phyloP scores from a whole-genome alignment of 2,329 filamentous ascomycete species.

The Fusarium ambrosium region DNA sequence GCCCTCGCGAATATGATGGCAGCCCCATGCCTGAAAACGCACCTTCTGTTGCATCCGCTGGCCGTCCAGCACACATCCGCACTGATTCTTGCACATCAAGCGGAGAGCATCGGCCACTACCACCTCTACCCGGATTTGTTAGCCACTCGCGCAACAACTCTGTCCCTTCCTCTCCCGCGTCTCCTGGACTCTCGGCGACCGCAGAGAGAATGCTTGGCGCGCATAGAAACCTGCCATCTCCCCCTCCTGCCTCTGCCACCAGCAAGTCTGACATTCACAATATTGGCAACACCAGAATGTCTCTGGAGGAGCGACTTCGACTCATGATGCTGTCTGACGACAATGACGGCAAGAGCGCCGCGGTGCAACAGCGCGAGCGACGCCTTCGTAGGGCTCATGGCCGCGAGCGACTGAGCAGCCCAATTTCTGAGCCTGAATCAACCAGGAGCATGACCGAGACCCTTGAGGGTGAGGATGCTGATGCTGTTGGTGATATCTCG shows the following conservation, averaged over 20 bases:
- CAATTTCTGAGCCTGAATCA: slow-evolving; percentile 55
- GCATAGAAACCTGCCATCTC: slow-evolving; percentile 78
- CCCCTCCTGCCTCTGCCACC: slow-evolving; percentile 73
- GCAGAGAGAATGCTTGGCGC: slow-evolving; percentile 78
- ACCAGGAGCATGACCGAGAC: slow-evolving; percentile 49
- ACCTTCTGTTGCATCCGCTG: slow-evolving; percentile 58
- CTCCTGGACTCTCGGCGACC: slow-evolving; percentile 75
- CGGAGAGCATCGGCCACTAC: slow-evolving; percentile 85
- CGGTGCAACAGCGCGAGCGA: slow-evolving; percentile 76
- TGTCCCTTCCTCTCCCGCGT: slow-evolving; percentile 66
- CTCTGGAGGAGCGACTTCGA: slow-evolving; percentile 86
- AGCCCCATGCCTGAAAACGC: slow-evolving; percentile 74
- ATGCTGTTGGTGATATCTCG: slow-evolving; percentile 71
- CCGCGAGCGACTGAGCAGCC: slow-evolving; percentile 64
- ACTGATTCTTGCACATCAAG: slow-evolving; percentile 83
- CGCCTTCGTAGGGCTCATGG: slow-evolving; percentile 74
- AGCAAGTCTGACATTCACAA: slow-evolving; percentile 84
- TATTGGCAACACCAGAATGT: slow-evolving; percentile 81
- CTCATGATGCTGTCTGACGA: slow-evolving; percentile 90
- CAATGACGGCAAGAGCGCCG: slow-evolving; percentile 67
- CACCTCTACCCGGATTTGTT: slow-evolving; percentile 80
- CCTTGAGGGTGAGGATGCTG: slow-evolving; percentile 70
- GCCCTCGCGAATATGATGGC: slow-evolving; percentile 67
- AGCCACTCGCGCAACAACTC: slow-evolving; percentile 55
- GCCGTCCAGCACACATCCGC: slow-evolving; percentile 70